Percentiles rank a stretch among this genome's conserved stretches.
These are phyloP conservation scores for Kwoniella dendrophila DNA, from an alignment of 768 basidiomycete species.

Conservation along the genomic window DNA sequence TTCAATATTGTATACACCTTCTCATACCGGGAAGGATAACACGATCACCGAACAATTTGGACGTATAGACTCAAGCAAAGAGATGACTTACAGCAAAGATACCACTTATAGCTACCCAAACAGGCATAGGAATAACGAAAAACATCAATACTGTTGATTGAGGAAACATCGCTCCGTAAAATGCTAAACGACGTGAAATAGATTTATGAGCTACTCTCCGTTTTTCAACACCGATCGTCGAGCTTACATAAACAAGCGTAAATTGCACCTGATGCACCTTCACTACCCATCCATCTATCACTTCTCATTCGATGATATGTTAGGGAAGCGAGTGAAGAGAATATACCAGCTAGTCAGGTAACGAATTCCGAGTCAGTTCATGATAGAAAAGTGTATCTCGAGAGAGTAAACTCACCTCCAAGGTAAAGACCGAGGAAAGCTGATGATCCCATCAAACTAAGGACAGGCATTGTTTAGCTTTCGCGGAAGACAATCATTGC, in stretches of 20 bases:
- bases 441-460: constrained; percentile 49
- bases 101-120: constrained; percentile 49
- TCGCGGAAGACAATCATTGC: neutral
- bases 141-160: constrained; percentile 49
- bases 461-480: neutral
- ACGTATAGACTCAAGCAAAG: too few relatives aligned
- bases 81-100: constrained; percentile 54
- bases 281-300: constrained; percentile 39
- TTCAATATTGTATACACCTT: too few relatives aligned
- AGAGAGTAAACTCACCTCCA: constrained; percentile 34
- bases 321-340: constrained; percentile 43
- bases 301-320: constrained; percentile 40
- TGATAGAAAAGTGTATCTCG: neutral
- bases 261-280: constrained; percentile 55
- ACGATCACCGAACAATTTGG: too few relatives aligned
- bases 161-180: constrained; percentile 52
- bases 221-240: neutral
- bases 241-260: constrained; percentile 45
- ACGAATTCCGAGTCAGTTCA: neutral
- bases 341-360: constrained; percentile 34
- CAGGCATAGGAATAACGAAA: constrained; percentile 54
- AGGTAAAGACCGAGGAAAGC: constrained; percentile 54
- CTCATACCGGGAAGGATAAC: too few relatives aligned
- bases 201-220: neutral
- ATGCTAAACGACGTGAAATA: constrained; percentile 30